A percentile compares a stretch with the other conserved stretches of the same genome.
Conservation (phyloP, 805 yeast genomes). For the Jamesozyma hellenica region DNA sequence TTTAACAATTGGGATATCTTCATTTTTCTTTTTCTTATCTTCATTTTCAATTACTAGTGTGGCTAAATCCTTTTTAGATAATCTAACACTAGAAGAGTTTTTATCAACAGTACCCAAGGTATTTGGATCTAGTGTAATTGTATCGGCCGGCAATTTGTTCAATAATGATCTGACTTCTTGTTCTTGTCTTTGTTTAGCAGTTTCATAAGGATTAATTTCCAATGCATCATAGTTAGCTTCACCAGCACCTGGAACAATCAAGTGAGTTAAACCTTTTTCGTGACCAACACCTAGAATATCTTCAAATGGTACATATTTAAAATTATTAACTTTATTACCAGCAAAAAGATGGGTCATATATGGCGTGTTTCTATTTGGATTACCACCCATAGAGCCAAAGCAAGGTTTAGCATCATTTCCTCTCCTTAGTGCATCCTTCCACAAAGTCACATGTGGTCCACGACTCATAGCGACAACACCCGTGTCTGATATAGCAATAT, state of each 20-base stretch:
- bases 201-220: conserved; percentile 86
- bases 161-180: conserved; percentile 76
- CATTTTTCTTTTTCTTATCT: conserved; percentile 32
- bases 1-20: conserved; percentile 45
- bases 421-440: conserved; percentile 72
- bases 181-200: conserved; percentile 88
- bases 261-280: conserved; percentile 62
- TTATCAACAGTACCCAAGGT: conserved; percentile 77
- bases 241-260: conserved; percentile 93
- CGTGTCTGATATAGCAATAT: conserved; percentile 73
- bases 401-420: conserved; percentile 40
- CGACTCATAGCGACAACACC: conserved; percentile 85
- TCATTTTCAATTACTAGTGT: conserved; percentile 32
- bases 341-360: conserved; percentile 87
- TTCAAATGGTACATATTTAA: conserved; percentile 84
- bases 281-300: conserved; percentile 93
- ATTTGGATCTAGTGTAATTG: conserved; percentile 83
- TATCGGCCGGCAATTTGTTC: conserved; percentile 84
- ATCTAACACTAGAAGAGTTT: conserved; percentile 51
- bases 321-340: conserved; percentile 58
- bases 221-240: conserved; percentile 95
- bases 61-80: conserved; percentile 49
- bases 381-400: conserved; percentile 30
- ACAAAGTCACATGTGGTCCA: conserved; percentile 90
- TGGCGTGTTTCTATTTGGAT: conserved; percentile 44